Conservation (phyloP, 257 asterid genomes). For the Mitragyna speciosa region DNA sequence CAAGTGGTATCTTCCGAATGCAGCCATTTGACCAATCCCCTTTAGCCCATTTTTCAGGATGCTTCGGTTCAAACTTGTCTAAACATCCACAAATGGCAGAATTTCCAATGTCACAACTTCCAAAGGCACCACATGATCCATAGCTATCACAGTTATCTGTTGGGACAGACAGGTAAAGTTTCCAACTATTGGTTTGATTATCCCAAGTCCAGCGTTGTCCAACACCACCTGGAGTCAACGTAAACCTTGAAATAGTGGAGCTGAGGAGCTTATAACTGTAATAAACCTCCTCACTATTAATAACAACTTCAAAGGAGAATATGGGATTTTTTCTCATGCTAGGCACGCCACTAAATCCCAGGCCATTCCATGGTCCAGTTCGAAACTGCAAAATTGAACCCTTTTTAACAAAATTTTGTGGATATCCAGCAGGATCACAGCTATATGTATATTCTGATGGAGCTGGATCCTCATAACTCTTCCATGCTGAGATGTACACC, state of each 20-base stretch:
- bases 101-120: conserved; percentile 27
- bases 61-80: conserved; percentile 29
- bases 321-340: conserved; percentile 9
- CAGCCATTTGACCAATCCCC: conserved; percentile 33
- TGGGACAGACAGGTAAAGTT: conserved; percentile 9
- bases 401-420: conserved; percentile 20
- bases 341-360: conserved; percentile 31
- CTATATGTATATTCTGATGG: conserved; percentile 14
- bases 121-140: conserved; percentile 40
- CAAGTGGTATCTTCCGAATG: conserved; percentile 11
- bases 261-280: conserved; percentile 11
- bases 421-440: conserved; percentile 35
- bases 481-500: conserved; percentile 38
- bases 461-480: conserved; percentile 40
- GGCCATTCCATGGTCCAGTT: conserved; percentile 38
- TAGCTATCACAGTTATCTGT: conserved; percentile 40
- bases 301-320: conserved; percentile 13
- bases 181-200: conserved; percentile 27
- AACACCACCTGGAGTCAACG: conserved; percentile 25
- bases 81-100: conserved; percentile 40
- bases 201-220: conserved; percentile 34
- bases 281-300: conserved; percentile 18
- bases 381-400: conserved; percentile 16
- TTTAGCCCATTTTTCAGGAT: conserved; percentile 22
- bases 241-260: conserved; percentile 26